A percentile compares a stretch with the other conserved stretches of the same genome.
Evolutionary conservation across 2,329 filamentous ascomycete species (phyloP).

Genomic region (Hypoxylon sp.): DNA sequence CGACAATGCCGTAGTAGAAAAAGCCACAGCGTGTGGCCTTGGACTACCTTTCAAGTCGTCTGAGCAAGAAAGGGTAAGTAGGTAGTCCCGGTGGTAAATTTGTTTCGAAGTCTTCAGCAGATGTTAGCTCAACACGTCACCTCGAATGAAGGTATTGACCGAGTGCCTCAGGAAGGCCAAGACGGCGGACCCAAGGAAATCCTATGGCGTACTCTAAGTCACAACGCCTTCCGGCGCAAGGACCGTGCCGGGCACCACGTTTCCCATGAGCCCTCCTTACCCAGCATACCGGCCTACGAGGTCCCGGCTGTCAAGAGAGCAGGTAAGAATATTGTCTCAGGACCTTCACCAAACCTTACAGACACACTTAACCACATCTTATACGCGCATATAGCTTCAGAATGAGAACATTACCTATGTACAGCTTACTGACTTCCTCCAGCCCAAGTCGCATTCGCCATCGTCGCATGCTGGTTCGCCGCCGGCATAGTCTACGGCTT

Average conservation of each 20-base stretch:
- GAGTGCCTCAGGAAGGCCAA: conserved; percentile 49
- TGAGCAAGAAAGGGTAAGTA: not conserved
- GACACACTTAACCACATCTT: not conserved
- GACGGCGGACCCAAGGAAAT: conserved; percentile 42
- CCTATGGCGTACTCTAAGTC: conserved; percentile 52
- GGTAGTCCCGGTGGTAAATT: not conserved
- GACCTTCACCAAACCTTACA: not conserved
- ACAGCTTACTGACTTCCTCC: not conserved
- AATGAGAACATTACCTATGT: not conserved
- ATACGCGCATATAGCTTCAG: not conserved
- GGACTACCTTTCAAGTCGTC: not conserved
- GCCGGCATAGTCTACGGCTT: conserved; percentile 76
- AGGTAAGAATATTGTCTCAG: conserved; percentile 47
- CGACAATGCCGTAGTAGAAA: not conserved
- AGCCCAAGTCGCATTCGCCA: conserved; percentile 74
- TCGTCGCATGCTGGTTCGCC: conserved; percentile 76
- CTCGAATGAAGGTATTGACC: conserved; percentile 60
- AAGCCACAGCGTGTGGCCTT: not conserved
- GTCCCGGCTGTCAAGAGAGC: conserved; percentile 50
- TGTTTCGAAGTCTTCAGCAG: not conserved
- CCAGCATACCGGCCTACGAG: conserved; percentile 54
- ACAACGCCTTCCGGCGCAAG: conserved; percentile 49
- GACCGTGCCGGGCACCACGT: conserved; percentile 50
- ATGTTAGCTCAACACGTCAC: conserved; percentile 57
- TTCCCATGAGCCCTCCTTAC: conserved; percentile 47